Conservation (phyloP, 2,329 filamentous ascomycete species). For the Stemphylium lycopersici region DNA sequence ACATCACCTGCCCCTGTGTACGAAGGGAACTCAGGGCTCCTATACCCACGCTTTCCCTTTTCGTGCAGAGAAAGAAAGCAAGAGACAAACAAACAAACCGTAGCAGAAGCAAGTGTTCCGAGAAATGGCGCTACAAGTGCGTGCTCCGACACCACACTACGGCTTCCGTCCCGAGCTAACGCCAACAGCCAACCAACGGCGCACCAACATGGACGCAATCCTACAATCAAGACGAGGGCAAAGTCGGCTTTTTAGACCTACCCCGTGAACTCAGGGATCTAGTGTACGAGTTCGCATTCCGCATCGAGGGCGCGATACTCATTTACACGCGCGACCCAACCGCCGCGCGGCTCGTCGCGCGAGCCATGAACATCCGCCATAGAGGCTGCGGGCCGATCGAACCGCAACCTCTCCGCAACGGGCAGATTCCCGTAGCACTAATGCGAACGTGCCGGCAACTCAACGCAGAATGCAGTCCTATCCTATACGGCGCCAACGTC, state of each 20-base stretch:
- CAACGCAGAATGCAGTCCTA: slow-evolving; percentile 49
- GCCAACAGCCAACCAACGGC: neutral
- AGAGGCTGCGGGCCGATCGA: slow-evolving; percentile 30
- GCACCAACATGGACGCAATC: neutral
- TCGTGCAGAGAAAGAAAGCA: neutral
- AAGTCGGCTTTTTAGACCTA: slow-evolving; percentile 37
- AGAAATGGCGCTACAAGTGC: neutral
- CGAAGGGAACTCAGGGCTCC: too few relatives aligned
- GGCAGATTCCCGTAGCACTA: slow-evolving; percentile 26
- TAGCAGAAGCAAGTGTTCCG: neutral
- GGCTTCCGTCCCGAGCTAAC: neutral
- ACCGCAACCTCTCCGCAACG: slow-evolving; percentile 24
- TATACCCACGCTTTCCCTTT: too few relatives aligned
- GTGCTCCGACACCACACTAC: neutral
- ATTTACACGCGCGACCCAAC: slow-evolving; percentile 30
- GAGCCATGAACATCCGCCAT: slow-evolving; percentile 34
- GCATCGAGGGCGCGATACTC: slow-evolving; percentile 36
- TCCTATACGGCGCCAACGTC: slow-evolving; percentile 57
- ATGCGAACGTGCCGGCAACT: slow-evolving; percentile 51
- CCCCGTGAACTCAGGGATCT: slow-evolving; percentile 41
- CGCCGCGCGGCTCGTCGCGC: slow-evolving; percentile 14
- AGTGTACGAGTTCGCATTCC: slow-evolving; percentile 32
- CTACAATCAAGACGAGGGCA: neutral
- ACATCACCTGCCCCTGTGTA: too few relatives aligned
- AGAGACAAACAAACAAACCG: too few relatives aligned